A percentile compares a stretch with the other conserved stretches of the same genome.
Conservation (phyloP, 2,329 filamentous ascomycete genomes). For the Fusarium sublunatum region DNA sequence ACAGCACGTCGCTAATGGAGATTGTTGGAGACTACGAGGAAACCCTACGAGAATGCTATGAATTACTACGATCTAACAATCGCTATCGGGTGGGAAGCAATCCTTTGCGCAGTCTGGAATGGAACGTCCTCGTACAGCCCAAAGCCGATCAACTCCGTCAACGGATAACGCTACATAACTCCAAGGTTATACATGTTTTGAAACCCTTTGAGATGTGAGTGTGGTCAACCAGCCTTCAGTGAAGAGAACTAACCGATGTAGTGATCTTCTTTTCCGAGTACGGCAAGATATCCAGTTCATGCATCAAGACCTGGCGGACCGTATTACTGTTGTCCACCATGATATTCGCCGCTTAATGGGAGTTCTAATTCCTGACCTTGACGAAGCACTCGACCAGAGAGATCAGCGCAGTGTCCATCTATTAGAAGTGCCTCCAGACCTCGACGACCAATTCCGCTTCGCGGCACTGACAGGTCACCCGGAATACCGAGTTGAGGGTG, state of each 20-base stretch:
- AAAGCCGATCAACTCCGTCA: constrained; percentile 48
- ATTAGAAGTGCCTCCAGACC: constrained; percentile 35
- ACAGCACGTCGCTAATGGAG: constrained; percentile 38
- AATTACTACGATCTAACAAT: constrained; percentile 47
- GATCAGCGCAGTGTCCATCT: constrained; percentile 26
- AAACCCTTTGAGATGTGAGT: constrained; percentile 54
- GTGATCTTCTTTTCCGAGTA: constrained; percentile 49
- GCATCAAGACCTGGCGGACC: constrained; percentile 40
- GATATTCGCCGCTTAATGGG: constrained; percentile 44
- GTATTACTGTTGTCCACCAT: constrained; percentile 40
- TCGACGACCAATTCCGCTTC: constrained; percentile 43
- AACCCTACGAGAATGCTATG: constrained; percentile 49
- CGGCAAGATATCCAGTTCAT: constrained; percentile 46
- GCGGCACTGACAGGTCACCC: constrained; percentile 39
- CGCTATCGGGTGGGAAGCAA: constrained; percentile 45
- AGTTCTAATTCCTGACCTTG: constrained; percentile 44
- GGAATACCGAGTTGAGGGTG: constrained; percentile 34
- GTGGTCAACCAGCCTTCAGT: neutral
- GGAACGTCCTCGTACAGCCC: constrained; percentile 52
- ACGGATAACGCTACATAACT: constrained; percentile 51
- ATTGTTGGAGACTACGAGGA: constrained; percentile 50
- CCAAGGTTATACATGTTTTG: constrained; percentile 49
- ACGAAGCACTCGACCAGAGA: constrained; percentile 40
- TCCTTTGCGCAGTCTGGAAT: constrained; percentile 50
- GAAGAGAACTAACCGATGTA: constrained; percentile 23